phyloP scores from a whole-genome alignment of 2,329 filamentous ascomycete species.

The Trichoderma aggressivum region DNA sequence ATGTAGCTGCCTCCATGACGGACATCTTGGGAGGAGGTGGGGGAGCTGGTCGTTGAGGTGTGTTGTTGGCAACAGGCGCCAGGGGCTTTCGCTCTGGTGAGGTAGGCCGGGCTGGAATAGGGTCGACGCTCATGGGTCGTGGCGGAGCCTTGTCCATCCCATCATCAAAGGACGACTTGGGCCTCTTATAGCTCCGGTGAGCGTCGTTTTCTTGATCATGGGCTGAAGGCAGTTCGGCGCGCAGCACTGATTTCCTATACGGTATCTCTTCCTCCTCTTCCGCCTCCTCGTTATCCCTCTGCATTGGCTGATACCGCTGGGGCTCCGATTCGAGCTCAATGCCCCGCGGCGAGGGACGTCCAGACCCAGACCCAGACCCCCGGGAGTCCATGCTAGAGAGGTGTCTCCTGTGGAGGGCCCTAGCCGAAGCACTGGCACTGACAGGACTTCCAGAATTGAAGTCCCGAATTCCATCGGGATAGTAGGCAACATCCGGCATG shows the following conservation, averaged over 20 bases:
- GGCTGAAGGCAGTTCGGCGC: slow-evolving; percentile 56
- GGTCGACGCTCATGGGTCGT: slow-evolving; percentile 47
- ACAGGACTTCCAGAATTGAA: slow-evolving; percentile 59
- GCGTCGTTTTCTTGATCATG: slow-evolving; percentile 85
- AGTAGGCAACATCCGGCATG: slow-evolving; percentile 39
- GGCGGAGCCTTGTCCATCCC: slow-evolving; percentile 55
- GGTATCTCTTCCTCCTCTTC: slow-evolving; percentile 39
- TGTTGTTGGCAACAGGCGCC: slow-evolving; percentile 57
- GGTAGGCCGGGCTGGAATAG: slow-evolving; percentile 33
- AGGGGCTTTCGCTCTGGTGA: slow-evolving; percentile 58
- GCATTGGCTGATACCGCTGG: slow-evolving; percentile 28
- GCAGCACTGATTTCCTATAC: slow-evolving; percentile 44
- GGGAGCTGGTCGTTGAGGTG: slow-evolving; percentile 72
- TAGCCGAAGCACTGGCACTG: slow-evolving; percentile 44
- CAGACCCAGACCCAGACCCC: slow-evolving; percentile 25
- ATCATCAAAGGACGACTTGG: slow-evolving; percentile 53
- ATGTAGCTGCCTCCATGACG: slow-evolving; percentile 85
- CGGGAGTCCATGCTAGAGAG: slow-evolving; percentile 37
- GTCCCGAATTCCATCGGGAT: slow-evolving; percentile 43
- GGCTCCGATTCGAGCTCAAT: slow-evolving; percentile 23
- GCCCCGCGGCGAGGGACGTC: slow-evolving; percentile 31
- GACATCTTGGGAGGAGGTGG: slow-evolving; percentile 95
- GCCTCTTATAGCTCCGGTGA: slow-evolving; percentile 63
- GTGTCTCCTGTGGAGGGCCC: slow-evolving; percentile 41
- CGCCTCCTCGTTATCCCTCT: slow-evolving; percentile 20